These are phyloP conservation scores for Yarrowia galli DNA, from an alignment of 1,139 yeast species.

Conservation along the genomic window DNA sequence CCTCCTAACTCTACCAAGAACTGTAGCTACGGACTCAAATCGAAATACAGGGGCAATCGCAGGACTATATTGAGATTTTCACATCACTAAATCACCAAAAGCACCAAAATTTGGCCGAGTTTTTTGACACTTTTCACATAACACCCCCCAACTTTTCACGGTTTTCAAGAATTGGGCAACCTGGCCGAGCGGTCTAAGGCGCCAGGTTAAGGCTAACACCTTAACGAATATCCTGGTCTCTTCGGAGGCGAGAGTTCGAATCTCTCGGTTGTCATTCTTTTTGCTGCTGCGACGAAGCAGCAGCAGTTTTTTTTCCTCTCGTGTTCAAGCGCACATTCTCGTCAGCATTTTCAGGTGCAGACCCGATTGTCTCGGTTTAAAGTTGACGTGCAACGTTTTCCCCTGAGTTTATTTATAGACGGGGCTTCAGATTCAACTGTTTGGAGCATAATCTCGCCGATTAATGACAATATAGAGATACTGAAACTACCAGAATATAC, in stretches of 20 bases:
- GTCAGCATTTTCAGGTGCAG: neutral
- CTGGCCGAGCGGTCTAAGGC: slow-evolving; percentile 39
- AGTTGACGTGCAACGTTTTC: neutral
- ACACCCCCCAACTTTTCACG: neutral
- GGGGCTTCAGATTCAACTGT: too few relatives aligned
- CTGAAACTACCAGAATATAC: too few relatives aligned
- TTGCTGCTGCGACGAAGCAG: neutral
- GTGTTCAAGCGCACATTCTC: neutral
- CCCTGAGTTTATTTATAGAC: slow-evolving; percentile 9
- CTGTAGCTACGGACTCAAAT: too few relatives aligned
- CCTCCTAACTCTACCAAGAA: too few relatives aligned
- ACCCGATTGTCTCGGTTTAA: neutral
- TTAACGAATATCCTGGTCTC: slow-evolving; percentile 36
- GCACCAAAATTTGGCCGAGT: neutral
- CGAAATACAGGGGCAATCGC: too few relatives aligned
- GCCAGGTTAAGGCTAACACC: slow-evolving; percentile 38
- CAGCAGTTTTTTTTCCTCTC: neutral
- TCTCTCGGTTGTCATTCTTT: slow-evolving; percentile 33
- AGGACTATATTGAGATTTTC: too few relatives aligned
- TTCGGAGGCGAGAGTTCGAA: slow-evolving; percentile 38
- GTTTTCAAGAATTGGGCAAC: slow-evolving; percentile 19
- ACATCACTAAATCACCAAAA: too few relatives aligned
- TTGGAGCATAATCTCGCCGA: too few relatives aligned
- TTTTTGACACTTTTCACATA: neutral
- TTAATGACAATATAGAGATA: too few relatives aligned